Evolutionary conservation across 805 yeast species (phyloP).

Genomic region (Limtongozyma cylindracea): DNA sequence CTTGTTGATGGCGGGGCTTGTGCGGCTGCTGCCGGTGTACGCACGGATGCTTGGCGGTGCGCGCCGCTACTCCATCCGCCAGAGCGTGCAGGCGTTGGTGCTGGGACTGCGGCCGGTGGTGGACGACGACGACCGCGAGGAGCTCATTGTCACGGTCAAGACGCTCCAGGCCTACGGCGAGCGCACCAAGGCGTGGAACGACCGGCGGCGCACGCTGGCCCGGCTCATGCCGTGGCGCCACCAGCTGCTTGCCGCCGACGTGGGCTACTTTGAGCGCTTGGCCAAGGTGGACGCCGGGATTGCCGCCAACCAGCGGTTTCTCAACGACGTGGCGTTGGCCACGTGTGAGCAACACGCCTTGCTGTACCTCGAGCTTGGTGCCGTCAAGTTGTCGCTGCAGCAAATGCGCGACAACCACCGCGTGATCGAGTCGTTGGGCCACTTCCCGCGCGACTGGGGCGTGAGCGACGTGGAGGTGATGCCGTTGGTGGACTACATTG

Average conservation of each 20-base stretch:
- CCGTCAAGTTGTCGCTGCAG: slow-evolving; percentile 3
- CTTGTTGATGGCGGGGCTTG: no score
- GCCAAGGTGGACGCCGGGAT: slow-evolving; percentile 20
- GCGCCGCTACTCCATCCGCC: no score
- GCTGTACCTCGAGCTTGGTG: slow-evolving; percentile 9
- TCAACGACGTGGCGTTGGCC: slow-evolving; percentile 18
- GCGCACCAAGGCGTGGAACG: slow-evolving; percentile 16
- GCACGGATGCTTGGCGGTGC: no score
- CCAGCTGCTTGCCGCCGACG: slow-evolving; percentile 22
- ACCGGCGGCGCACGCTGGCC: slow-evolving; percentile 15
- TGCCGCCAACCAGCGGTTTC: slow-evolving; percentile 17
- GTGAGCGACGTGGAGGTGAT: slow-evolving; percentile 15
- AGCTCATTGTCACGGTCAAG: slow-evolving; percentile 15
- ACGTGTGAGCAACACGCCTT: slow-evolving; percentile 18
- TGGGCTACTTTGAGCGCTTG: slow-evolving; percentile 30
- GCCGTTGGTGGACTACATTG: slow-evolving; percentile 20
- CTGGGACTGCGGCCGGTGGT: no score
- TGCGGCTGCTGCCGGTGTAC: no score
- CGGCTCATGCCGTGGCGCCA: slow-evolving; percentile 27
- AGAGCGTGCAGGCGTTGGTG: no score
- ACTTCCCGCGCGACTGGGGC: slow-evolving; percentile 63
- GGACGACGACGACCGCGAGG: no score
- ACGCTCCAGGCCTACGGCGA: slow-evolving; percentile 18
- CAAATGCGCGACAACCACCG: slow-evolving; percentile 7
- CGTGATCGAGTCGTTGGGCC: slow-evolving; percentile 50